phyloP scores from a whole-genome alignment of 2,329 filamentous ascomycete genomes.

The Setomelanomma holmii region DNA sequence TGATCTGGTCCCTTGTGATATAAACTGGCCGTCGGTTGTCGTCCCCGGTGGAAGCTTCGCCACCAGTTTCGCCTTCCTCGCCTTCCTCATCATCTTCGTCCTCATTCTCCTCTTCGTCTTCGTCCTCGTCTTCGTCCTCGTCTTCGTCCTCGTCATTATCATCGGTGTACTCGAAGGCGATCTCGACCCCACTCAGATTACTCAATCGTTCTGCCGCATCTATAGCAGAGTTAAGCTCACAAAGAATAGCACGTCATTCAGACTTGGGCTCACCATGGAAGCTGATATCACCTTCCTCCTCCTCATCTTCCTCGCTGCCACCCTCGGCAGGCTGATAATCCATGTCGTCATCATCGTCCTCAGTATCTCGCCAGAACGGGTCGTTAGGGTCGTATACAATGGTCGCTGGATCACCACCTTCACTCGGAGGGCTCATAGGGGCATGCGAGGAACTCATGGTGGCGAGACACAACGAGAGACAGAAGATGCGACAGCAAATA shows the following conservation, averaged over 20 bases:
- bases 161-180: constrained; percentile 51
- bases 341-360: constrained; percentile 56
- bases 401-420: constrained; percentile 32
- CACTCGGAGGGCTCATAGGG: constrained; percentile 31
- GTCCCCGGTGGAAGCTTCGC: constrained; percentile 30
- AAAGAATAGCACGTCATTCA: not conserved
- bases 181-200: constrained; percentile 51
- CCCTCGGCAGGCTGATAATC: constrained; percentile 57
- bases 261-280: constrained; percentile 41
- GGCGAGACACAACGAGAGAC: not conserved
- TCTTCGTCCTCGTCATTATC: constrained; percentile 46
- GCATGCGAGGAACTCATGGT: constrained; percentile 36
- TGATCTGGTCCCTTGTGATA: constrained; percentile 59
- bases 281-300: constrained; percentile 44
- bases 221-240: constrained; percentile 11
- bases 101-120: constrained; percentile 43
- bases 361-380: constrained; percentile 43
- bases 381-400: constrained; percentile 43
- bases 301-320: constrained; percentile 48
- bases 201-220: constrained; percentile 53
- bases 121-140: constrained; percentile 43
- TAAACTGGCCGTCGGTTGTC: constrained; percentile 33
- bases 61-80: constrained; percentile 31
- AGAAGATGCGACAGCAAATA: not conserved
- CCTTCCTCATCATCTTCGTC: constrained; percentile 34